A percentile compares a stretch with the other conserved stretches of the same genome.
Evolutionary conservation across 1,284 basidiomycete genomes (phyloP).

Genomic region (Tilletia walkeri): DNA sequence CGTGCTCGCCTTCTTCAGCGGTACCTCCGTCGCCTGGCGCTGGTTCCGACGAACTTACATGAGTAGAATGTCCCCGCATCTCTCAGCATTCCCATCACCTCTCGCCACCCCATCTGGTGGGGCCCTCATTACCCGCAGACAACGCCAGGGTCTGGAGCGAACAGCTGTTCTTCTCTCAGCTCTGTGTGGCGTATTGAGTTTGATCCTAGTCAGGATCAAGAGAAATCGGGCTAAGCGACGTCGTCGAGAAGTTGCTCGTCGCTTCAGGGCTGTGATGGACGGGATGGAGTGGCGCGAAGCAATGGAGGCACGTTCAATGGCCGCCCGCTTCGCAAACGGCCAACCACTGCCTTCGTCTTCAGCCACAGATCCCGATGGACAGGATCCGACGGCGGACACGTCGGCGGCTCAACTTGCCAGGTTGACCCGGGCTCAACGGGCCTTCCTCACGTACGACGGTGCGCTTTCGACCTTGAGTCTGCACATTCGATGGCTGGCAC

Average conservation of each 20-base stretch:
- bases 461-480: not conserved
- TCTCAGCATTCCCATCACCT: not conserved
- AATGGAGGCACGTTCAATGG: not conserved
- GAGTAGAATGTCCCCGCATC: constrained; percentile 3
- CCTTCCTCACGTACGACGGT: constrained; percentile 8
- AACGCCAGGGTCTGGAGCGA: not conserved
- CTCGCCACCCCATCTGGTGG: not conserved
- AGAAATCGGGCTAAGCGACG: not conserved
- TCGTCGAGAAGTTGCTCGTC: constrained; percentile 1
- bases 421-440: constrained; percentile 6
- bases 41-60: constrained; percentile 13
- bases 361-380: not conserved
- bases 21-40: constrained; percentile 12
- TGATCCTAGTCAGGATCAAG: constrained; percentile 8
- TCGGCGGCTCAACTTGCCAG: not conserved
- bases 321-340: not conserved
- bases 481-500: constrained; percentile 9
- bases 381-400: not conserved
- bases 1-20: constrained; percentile 16
- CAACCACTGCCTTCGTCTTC: not conserved
- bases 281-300: constrained; percentile 11
- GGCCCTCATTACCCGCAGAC: constrained; percentile 9
- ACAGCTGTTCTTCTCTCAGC: not conserved
- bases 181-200: not conserved
- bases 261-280: constrained; percentile 8